Evolutionary conservation across 192 early-diverging fungal genomes (phyloP), one percentile per base, ranked within the genome.

Genomic region (Dissophora globulifera): DNA sequence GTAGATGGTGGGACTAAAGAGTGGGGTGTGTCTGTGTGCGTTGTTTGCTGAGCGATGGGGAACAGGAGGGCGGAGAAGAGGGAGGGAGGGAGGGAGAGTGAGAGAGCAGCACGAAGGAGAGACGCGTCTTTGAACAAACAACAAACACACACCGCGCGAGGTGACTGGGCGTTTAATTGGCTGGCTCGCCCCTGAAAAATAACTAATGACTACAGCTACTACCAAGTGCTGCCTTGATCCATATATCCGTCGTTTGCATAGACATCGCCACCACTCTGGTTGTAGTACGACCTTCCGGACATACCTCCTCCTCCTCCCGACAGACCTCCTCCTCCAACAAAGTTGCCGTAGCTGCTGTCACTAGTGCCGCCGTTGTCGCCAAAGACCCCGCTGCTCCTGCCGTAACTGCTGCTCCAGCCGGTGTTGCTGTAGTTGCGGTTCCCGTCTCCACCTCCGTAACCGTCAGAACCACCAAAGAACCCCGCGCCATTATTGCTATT

Each of bases 241-340:
- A 9, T 13, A 38, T 38, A 38, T 38, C 56, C 56, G 12, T 29
- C 32, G 20, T 23, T 45, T 20, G 43, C 46, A 17, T 32, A 61
- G 2, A 58, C 8, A 31, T 58, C 55, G 15, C 46, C 47, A 12
- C 52, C 64, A 25, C 46, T 20, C 11, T 66, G 65, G 19, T 58
- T 48, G 41, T 56, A 54, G 31, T 55, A 53, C 15, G 16, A 19
- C 26, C 58, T 50, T 20, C 66, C n/a, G n/a, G n/a, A n/a, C n/a
- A n/a, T n/a, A n/a, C n/a, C 66, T 6, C 35, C 50, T 15, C 43
- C 45, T 8, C 43, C 17, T 25, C 41, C 20, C n/a, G n/a, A n/a
- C n/a, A n/a, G n/a, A 56, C 38, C 33, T 15, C 41, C 51, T 17
- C 58, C 67, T 4, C 29, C 50, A 2, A 20, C 45, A 9, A n/a